Base-by-base conservation (phyloP, 225 moss, liverwort and hornwort species). In the Marchantia polymorpha region DNA sequence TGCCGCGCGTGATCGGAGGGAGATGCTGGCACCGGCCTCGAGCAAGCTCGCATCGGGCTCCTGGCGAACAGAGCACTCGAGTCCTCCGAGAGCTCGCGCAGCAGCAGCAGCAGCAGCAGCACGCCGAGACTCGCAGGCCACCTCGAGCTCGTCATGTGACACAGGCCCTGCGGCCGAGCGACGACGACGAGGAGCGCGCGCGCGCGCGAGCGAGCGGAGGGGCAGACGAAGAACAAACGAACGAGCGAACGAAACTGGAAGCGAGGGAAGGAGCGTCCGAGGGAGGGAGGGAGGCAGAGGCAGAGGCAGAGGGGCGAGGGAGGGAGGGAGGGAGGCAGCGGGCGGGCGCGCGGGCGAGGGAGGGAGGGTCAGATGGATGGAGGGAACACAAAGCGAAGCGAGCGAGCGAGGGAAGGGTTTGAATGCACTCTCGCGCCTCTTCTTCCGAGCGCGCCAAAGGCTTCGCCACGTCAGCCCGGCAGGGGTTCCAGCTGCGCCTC, bases 381-480 rank as follows among this genome's bases (percentile, higher is more conserved):
- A 39, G 64, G 80, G 50, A 72, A 30, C 58, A 53, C 14, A 52
- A 17, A 61, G 22, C 51, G 14, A 55, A 73, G 20, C 25, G 19
- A 55, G 65, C 10, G 76, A 70, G 74, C 48, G 74, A 80, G 83
- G 83, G 80, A 81, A 79, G 86, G 80, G 84, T 87, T 87, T 87
- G 84, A 87, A 87, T 87, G 82, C 77, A 50, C 80, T 84, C 87
- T 87, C 84, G 87, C 87, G 87, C 87, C 87, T 87, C 82, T 86
- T 83, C 87, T 87, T 82, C 79, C 46, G 52, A 80, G 81, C 84
- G 82, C 82, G 84, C 87, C 82, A 87, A 87, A 77, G 67, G 56
- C 39, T 29, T 48, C 53, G 56, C 82, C 84, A 82, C 80, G n/a
- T 87, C 83, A 72, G 8, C 73, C 52, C 73, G 6, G 12, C 64